phyloP scores from a whole-genome alignment of 495 filamentous ascomycete species.

The Penicillium paradoxum region DNA sequence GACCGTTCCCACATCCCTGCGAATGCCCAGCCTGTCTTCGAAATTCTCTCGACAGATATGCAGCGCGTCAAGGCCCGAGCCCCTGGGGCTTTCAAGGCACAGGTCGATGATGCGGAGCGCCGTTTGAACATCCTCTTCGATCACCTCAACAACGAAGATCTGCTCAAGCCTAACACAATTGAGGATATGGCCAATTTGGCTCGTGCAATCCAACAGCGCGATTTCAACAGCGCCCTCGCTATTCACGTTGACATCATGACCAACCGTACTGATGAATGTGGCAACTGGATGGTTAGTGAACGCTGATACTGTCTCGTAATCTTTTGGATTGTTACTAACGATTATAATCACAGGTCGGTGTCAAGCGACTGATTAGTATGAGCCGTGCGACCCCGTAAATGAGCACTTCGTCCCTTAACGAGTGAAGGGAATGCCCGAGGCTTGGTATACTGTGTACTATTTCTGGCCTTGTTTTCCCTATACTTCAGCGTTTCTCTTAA shows the following conservation, averaged over 20 bases:
- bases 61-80: slow-evolving; percentile 79
- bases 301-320: background rate
- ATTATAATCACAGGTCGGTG: slow-evolving; percentile 61
- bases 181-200: slow-evolving; percentile 63
- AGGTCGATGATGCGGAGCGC: slow-evolving; percentile 91
- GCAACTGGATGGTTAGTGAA: slow-evolving; percentile 87
- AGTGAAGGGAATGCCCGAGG: slow-evolving; percentile 4
- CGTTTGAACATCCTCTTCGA: slow-evolving; percentile 88
- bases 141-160: slow-evolving; percentile 90
- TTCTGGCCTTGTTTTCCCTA: slow-evolving; percentile 8
- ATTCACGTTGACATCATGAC: slow-evolving; percentile 80
- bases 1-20: slow-evolving; percentile 87
- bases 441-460: slow-evolving; percentile 12
- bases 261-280: slow-evolving; percentile 79
- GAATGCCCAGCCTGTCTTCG: slow-evolving; percentile 67
- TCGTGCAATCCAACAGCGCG: slow-evolving; percentile 58
- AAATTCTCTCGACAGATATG: slow-evolving; percentile 80
- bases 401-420: background rate
- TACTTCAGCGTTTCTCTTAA: slow-evolving; percentile 6
- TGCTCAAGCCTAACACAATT: slow-evolving; percentile 79
- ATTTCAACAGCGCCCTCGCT: slow-evolving; percentile 69
- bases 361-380: slow-evolving; percentile 90
- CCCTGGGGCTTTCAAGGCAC: slow-evolving; percentile 71
- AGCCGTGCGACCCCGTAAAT: slow-evolving; percentile 66
- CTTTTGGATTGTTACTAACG: slow-evolving; percentile 3